Evolutionary conservation across 108 stramenopile species (phyloP).

Genomic region (Nannochloropsis gaditana): DNA sequence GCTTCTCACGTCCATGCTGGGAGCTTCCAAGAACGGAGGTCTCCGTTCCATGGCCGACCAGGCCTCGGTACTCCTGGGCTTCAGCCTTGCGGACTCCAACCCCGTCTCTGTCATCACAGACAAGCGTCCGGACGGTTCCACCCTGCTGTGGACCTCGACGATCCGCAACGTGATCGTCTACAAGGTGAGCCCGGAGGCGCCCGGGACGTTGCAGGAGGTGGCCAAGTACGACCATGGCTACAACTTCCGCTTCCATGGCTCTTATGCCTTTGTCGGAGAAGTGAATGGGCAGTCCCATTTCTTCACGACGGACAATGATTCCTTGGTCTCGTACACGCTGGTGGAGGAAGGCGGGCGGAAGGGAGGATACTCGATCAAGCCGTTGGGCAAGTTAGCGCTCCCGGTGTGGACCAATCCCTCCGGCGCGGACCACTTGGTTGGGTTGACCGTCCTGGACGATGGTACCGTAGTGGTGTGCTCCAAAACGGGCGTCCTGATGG

Average conservation of each 20-base stretch:
- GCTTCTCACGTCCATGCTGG: slow-evolving; percentile 13
- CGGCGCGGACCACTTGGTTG: neutral
- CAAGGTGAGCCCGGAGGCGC: neutral
- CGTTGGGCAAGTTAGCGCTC: neutral
- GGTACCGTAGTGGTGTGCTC: neutral
- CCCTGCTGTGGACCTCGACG: neutral
- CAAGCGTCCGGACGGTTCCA: neutral
- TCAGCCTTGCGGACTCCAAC: neutral
- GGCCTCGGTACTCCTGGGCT: neutral
- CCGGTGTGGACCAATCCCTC: slow-evolving; percentile 6
- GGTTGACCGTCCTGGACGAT: neutral
- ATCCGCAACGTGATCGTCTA: slow-evolving; percentile 3
- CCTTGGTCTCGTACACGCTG: neutral
- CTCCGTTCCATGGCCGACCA: slow-evolving; percentile 1
- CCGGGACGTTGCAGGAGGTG: neutral
- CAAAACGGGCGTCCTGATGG: slow-evolving; percentile 6
- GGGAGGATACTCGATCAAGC: neutral
- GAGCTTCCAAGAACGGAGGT: neutral
- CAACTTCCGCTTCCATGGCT: neutral
- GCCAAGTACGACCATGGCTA: neutral
- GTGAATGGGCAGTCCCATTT: neutral
- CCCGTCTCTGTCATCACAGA: neutral
- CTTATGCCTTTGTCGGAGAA: neutral
- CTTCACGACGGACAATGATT: neutral
- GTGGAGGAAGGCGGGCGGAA: neutral